A percentile compares a stretch with the other conserved stretches of the same genome.
Conservation (phyloP, 192 early-diverging fungal genomes). For the Rhizoclosmatium globosum region DNA sequence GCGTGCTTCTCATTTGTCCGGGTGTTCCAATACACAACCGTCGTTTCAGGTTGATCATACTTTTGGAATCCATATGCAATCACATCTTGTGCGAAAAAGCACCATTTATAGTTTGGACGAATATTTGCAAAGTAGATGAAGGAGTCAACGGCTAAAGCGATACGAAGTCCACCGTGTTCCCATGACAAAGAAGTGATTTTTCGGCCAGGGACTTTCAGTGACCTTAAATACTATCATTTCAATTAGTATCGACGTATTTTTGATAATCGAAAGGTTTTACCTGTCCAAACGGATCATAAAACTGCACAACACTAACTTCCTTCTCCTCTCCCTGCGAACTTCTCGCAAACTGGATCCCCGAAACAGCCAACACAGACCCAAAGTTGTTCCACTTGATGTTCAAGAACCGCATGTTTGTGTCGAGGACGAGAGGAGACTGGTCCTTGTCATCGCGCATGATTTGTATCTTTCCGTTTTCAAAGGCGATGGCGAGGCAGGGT, state of each 20-base stretch:
- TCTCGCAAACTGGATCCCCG: constrained; percentile 57
- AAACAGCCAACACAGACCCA: constrained; percentile 64
- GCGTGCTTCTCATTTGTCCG: constrained; percentile 59
- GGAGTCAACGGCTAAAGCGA: constrained; percentile 67
- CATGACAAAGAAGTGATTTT: constrained; percentile 62
- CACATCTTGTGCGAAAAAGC: constrained; percentile 56
- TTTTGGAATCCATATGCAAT: constrained; percentile 59
- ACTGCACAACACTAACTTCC: constrained; percentile 63
- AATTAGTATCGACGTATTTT: not conserved
- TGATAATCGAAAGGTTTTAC: constrained; percentile 24
- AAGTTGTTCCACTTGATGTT: constrained; percentile 65
- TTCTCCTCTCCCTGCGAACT: constrained; percentile 65
- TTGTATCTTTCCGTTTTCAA: constrained; percentile 69
- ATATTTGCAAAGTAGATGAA: constrained; percentile 73
- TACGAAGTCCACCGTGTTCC: constrained; percentile 62
- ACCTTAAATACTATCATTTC: constrained; percentile 58
- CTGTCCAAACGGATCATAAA: constrained; percentile 62
- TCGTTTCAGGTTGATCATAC: constrained; percentile 52
- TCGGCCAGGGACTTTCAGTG: constrained; percentile 67
- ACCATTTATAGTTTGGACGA: constrained; percentile 63
- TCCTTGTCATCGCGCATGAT: constrained; percentile 65
- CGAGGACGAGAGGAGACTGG: constrained; percentile 54
- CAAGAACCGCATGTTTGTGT: constrained; percentile 61
- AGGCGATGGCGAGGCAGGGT: constrained; percentile 61
- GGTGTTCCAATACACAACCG: constrained; percentile 64